Conservation (phyloP, 495 filamentous ascomycete species). For the Daldinia concentrica region DNA sequence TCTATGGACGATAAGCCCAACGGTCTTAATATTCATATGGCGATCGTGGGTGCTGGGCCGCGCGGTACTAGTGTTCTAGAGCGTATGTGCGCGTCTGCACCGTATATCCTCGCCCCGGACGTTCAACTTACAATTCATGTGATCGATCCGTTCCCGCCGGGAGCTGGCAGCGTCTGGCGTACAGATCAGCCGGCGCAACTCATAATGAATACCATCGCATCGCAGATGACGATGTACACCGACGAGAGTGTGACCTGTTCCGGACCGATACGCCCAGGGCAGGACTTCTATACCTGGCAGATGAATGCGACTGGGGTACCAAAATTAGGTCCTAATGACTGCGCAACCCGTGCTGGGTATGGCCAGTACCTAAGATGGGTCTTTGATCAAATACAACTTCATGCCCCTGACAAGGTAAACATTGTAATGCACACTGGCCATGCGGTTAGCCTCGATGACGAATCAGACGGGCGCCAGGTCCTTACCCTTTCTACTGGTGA, state of each 20-base stretch:
- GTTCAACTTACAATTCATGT: not conserved
- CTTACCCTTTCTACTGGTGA: not conserved
- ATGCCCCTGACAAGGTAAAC: not conserved
- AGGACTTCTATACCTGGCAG: not conserved
- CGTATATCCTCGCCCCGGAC: not conserved
- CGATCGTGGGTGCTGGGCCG: not conserved
- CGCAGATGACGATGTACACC: not conserved
- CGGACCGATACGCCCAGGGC: not conserved
- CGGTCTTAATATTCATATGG: not conserved
- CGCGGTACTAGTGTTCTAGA: not conserved
- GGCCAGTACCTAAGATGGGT: not conserved
- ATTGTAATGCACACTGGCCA: not conserved
- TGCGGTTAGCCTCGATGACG: not conserved
- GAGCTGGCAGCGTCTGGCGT: not conserved
- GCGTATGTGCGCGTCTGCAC: not conserved
- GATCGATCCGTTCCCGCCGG: not conserved
- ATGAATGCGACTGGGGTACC: not conserved
- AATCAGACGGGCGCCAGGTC: not conserved
- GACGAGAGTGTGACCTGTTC: not conserved
- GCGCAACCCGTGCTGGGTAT: not conserved
- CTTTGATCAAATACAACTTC: not conserved
- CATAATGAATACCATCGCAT: not conserved
- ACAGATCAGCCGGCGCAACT: not conserved
- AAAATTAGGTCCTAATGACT: not conserved
- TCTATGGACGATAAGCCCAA: not conserved